Evolutionary conservation across 2,329 filamentous ascomycete species (phyloP).

Genomic region (Xylariaceae sp.): DNA sequence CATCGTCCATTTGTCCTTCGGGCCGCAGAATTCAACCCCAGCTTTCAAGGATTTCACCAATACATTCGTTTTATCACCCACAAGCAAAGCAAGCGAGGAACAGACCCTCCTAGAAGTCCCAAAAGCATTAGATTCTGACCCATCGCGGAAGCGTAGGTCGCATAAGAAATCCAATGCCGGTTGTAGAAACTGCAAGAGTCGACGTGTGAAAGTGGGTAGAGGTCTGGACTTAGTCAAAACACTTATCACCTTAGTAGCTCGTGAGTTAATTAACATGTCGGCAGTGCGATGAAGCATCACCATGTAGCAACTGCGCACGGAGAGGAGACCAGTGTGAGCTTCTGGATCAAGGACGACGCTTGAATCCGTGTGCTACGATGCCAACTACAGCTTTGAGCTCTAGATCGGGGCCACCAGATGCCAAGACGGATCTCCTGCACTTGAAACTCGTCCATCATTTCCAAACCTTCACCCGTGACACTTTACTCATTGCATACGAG

Average conservation of each 20-base stretch:
- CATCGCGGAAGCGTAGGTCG: slow-evolving; percentile 14
- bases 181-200: slow-evolving; percentile 23
- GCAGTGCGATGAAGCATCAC: slow-evolving; percentile 22
- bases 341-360: background rate
- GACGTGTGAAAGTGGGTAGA: slow-evolving; percentile 23
- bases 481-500: slow-evolving; percentile 16
- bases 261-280: background rate
- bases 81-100: background rate
- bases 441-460: slow-evolving; percentile 26
- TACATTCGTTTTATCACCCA: slow-evolving; percentile 20
- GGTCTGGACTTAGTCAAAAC: background rate
- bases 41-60: slow-evolving; percentile 15
- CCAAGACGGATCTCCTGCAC: slow-evolving; percentile 15
- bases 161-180: slow-evolving; percentile 23
- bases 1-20: background rate
- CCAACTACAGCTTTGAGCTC: background rate
- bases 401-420: background rate
- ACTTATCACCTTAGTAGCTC: background rate
- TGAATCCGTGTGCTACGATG: background rate
- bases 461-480: slow-evolving; percentile 17
- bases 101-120: slow-evolving; percentile 18
- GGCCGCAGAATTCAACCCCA: background rate
- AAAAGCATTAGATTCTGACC: slow-evolving; percentile 16
- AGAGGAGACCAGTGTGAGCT: slow-evolving; percentile 21
- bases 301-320: slow-evolving; percentile 19